These are phyloP conservation scores for Aurifilum marmelostoma DNA, from an alignment of 2,329 filamentous ascomycete genomes.

Conservation along the genomic window DNA sequence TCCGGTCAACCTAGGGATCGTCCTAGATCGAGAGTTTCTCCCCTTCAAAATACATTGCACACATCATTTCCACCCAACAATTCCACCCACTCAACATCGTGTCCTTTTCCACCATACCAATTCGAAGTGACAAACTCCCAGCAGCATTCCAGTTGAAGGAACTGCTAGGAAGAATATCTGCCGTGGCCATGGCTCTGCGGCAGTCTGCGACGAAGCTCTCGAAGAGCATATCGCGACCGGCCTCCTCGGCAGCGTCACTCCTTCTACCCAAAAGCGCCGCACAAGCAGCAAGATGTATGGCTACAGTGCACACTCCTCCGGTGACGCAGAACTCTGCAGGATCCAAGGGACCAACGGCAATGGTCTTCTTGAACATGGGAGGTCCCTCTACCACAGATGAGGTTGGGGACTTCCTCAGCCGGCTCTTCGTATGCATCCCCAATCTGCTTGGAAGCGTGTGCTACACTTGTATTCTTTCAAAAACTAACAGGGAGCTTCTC, in stretches of 20 bases:
- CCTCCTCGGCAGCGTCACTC: conserved; percentile 28
- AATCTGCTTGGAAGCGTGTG: conserved; percentile 28
- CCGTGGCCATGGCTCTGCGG: conserved; percentile 40
- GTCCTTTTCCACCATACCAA: neutral
- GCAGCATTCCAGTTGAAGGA: neutral
- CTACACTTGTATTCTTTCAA: conserved; percentile 5
- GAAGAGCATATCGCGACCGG: conserved; percentile 35
- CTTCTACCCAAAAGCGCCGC: conserved; percentile 38
- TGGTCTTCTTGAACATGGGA: conserved; percentile 99
- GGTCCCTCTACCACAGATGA: conserved; percentile 87
- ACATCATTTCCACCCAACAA: neutral
- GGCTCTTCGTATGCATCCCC: conserved; percentile 74
- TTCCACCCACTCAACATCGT: neutral
- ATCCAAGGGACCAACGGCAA: conserved; percentile 83
- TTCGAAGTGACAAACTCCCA: neutral
- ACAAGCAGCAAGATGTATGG: conserved; percentile 52
- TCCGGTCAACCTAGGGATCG: conserved; percentile 13
- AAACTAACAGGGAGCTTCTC: conserved; percentile 13
- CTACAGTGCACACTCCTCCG: conserved; percentile 67
- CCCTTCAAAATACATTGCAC: conserved; percentile 4
- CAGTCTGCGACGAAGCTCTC: conserved; percentile 45
- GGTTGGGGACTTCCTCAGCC: conserved; percentile 86
- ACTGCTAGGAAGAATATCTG: neutral
- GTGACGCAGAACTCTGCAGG: conserved; percentile 77
- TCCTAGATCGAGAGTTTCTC: conserved; percentile 8